Percentiles rank a stretch among this genome's conserved stretches.
phyloP scores from a whole-genome alignment of 805 yeast genomes.

The Candida taoyuanica region DNA sequence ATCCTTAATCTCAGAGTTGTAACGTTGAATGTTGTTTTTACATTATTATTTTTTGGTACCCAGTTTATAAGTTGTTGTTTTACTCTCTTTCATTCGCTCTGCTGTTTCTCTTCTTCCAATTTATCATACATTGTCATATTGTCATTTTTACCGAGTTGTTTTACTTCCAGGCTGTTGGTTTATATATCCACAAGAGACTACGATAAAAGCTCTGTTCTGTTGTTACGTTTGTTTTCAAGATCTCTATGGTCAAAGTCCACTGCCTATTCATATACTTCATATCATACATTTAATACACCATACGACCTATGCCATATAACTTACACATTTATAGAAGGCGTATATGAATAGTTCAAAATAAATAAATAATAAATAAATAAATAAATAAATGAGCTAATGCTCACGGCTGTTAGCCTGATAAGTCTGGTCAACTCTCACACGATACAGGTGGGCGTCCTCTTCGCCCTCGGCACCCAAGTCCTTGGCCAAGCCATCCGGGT shows the following conservation, averaged over 20 bases:
- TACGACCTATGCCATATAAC: neutral
- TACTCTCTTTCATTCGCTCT: neutral
- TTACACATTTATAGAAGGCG: neutral
- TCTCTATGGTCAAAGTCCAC: too few relatives aligned
- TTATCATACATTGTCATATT: neutral
- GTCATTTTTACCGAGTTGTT: neutral
- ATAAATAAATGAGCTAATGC: constrained; percentile 4
- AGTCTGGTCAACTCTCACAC: constrained; percentile 39
- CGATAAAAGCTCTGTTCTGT: too few relatives aligned
- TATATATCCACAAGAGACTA: too few relatives aligned
- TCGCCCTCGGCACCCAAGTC: constrained; percentile 62
- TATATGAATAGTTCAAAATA: constrained; percentile 4
- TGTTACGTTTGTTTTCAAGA: too few relatives aligned
- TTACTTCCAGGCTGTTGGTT: neutral
- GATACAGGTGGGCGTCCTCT: constrained; percentile 35
- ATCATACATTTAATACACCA: neutral
- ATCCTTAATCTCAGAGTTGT: too few relatives aligned
- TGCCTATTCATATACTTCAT: neutral
- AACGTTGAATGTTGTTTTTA: too few relatives aligned
- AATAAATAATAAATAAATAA: constrained; percentile 7
- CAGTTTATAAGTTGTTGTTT: neutral
- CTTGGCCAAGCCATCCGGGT: constrained; percentile 73
- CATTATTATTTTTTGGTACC: neutral
- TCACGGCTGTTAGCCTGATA: constrained; percentile 6
- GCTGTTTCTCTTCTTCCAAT: neutral